Evolutionary conservation across 495 filamentous ascomycete genomes (phyloP).

Genomic region (Penicillium arizonense): DNA sequence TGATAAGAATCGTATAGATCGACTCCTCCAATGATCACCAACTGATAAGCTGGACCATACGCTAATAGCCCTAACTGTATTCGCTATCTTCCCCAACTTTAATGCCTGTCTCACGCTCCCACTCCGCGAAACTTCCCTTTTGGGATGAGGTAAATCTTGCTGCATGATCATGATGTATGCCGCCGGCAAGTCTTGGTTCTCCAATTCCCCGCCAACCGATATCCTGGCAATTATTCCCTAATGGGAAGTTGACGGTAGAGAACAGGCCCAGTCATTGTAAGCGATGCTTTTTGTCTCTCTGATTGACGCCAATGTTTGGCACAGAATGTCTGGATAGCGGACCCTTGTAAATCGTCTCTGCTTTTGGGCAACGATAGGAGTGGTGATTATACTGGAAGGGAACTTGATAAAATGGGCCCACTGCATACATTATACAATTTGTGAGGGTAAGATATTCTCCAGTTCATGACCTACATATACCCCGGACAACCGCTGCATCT

Average conservation of each 20-base stretch:
- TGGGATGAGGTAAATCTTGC: constrained; percentile 2
- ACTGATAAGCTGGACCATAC: constrained; percentile 6
- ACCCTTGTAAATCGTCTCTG: constrained; percentile 1
- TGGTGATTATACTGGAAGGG: not conserved
- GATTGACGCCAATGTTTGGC: no score
- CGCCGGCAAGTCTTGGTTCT: not conserved
- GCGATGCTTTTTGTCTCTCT: no score
- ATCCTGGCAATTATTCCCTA: not conserved
- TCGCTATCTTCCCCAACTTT: constrained; percentile 3
- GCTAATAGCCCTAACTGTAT: not conserved
- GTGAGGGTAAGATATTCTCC: not conserved
- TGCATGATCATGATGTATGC: constrained; percentile 3
- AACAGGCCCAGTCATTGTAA: not conserved
- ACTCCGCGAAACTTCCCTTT: constrained; percentile 31
- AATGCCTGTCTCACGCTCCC: constrained; percentile 1
- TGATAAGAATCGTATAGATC: constrained; percentile 5
- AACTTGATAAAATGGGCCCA: no score
- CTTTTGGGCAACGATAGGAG: constrained; percentile 1
- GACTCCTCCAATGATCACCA: constrained; percentile 8
- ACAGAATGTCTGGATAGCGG: not conserved
- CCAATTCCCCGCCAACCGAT: not conserved
- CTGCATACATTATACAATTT: not conserved
- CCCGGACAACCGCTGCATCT: not conserved
- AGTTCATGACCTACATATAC: not conserved
- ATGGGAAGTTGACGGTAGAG: constrained; percentile 15